Base-by-base conservation (phyloP, 352 stramenopile genomes). In the Pythium vanterpoolii region DNA sequence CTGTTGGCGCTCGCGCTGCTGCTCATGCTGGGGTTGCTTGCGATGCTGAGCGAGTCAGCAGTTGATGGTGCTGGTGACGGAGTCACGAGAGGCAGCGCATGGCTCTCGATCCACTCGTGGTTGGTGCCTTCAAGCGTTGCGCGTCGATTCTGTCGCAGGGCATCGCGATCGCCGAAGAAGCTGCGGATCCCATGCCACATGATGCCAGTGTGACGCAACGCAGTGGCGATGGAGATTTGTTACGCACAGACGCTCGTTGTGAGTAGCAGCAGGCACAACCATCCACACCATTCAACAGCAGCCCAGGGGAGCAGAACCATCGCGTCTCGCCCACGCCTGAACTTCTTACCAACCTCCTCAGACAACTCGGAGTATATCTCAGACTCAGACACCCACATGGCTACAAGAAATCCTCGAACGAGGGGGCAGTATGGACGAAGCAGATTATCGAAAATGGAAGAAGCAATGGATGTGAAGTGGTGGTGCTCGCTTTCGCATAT, bases 1-100 rank as follows among this genome's bases (percentile, higher is more conserved):
- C 68, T 84, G 49, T 77, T 69, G 68, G 74, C 77, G 49, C 75
- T 69, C 66, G 74, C 77, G 66, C 72, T 84, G 71, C 70, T 83
- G 19, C 21, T 14, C 47, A 75, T 55, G 54, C 74, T 86, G 18
- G 71, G 56, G 43, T 84, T 84, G 53, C 72, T 83, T 7, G 57
- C 60, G 14, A 73, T 51, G 33, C 72, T 84, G 46, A 70, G 73
- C 47, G 26, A 19, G 43, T 62, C 47, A 1, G 38, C 28, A 16
- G 69, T 71, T 28, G 52, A 31, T 8, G 69, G 59, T 36, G 62
- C 23, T 9, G 42, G 33, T 24, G 52, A n/a, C n/a, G n/a, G n/a
- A n/a, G n/a, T 5, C 21, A n/a, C 36, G 11, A 45, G 30, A 5
- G 38, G 28, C 11, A 59, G 39, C 58, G 16, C 39, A 33, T 53